Conservation (phyloP, 2,329 filamentous ascomycete species). For the Ascochyta rabiei region DNA sequence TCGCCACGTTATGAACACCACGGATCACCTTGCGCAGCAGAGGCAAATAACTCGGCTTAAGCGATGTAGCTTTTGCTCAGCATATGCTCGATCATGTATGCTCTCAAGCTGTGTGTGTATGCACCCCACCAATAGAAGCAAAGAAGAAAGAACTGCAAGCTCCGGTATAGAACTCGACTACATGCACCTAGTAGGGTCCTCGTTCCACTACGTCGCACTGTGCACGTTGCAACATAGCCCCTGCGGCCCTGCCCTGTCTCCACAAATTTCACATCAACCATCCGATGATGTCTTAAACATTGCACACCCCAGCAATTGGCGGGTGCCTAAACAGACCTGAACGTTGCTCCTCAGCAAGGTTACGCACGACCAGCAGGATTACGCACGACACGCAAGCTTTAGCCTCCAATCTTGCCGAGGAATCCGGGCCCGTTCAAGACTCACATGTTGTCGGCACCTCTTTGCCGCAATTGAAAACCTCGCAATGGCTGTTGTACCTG, state of each 20-base stretch:
- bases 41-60: neutral
- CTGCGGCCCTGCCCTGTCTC: constrained; percentile 13
- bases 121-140: neutral
- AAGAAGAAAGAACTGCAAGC: neutral
- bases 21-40: neutral
- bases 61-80: neutral
- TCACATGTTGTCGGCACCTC: constrained; percentile 1
- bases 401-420: neutral
- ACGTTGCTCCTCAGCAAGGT: neutral
- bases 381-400: neutral
- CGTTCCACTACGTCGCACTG: constrained; percentile 12
- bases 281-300: constrained; percentile 7
- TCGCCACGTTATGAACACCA: constrained; percentile 4
- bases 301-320: constrained; percentile 2
- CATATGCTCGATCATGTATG: neutral
- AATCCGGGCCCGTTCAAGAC: neutral
- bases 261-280: constrained; percentile 5
- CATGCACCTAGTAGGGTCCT: constrained; percentile 1
- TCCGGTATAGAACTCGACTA: neutral
- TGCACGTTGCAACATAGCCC: constrained; percentile 17
- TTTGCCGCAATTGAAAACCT: neutral
- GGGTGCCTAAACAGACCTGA: neutral
- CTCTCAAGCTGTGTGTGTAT: neutral
- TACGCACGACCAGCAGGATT: neutral
- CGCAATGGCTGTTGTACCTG: neutral